Evolutionary conservation across 2,329 filamentous ascomycete species (phyloP), one percentile per base, ranked within the genome.

Genomic region (Simplicillium aogashimaense): DNA sequence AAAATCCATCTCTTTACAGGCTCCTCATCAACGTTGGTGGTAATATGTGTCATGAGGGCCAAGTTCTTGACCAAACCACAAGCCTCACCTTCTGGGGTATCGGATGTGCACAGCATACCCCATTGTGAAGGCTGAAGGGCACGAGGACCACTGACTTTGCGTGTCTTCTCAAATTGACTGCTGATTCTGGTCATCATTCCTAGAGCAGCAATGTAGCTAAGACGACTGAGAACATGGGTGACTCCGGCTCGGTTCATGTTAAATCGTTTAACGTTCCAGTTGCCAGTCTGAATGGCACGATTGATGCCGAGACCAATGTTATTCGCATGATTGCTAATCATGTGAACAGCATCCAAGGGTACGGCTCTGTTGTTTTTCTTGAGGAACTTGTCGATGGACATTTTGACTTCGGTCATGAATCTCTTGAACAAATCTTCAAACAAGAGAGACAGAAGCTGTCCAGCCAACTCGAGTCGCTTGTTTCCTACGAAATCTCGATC

Each of bases 111-210:
- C 40, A 98, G 71, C 89, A 98, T 95, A 51, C 92, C 92, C 67
- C 95, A 98, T 51, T 98, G 92, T 1, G 92, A 98, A 7, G 92
- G 89, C 56, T 98, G 92, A 37, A 98, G 71, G 14, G 94, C 92
- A 74, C 92, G 82, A 53, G 94, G 92, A 49, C 94, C 94, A 56
- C 83, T 89, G 45, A 98, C 89, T 63, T 98, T 98, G 51, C 92
- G 72, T 2, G 92, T 97, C 72, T 98, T 98, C 59, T 98, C 92
- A 55, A 98, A 98, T 66, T 98, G 92, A 73, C 86, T 94, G 60
- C 84, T 92, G 54, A 98, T 97, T 60, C 92, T 77, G 12, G 92
- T 98, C 92, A 98, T 98, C 94, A 98, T 98, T 46, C 94, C 94
- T 20, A 98, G 76, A 20, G 92, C 92, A 47, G 84, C 86, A 59